Evolutionary conservation across 768 basidiomycete genomes (phyloP).

Genomic region (Boletus edulis): DNA sequence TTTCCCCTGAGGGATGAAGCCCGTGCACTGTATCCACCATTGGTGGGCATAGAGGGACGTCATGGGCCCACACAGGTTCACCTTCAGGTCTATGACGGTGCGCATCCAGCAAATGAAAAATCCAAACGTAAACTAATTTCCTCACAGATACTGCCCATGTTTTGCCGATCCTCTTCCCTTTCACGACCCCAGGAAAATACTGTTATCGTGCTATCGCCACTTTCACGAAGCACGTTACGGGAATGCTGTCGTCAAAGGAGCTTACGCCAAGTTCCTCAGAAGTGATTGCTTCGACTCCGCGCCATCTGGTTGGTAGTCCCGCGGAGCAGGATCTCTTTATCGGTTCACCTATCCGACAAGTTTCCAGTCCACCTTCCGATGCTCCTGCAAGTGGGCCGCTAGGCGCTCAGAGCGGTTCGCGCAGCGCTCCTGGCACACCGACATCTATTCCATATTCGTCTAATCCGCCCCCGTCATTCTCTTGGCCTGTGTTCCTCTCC

Average conservation of each 20-base stretch:
- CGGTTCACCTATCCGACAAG: not conserved
- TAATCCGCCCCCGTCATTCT: slow-evolving; percentile 3
- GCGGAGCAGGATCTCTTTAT: not conserved
- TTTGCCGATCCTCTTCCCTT: slow-evolving; percentile 70
- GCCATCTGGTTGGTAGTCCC: slow-evolving; percentile 1
- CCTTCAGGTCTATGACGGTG: slow-evolving; percentile 90
- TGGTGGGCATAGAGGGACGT: slow-evolving; percentile 53
- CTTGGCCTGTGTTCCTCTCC: slow-evolving; percentile 13
- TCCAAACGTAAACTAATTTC: slow-evolving; percentile 10
- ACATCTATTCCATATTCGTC: not conserved
- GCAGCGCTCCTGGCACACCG: not conserved
- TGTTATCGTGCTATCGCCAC: slow-evolving; percentile 76
- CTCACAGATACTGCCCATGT: slow-evolving; percentile 65
- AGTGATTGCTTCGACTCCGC: not conserved
- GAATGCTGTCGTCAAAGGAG: slow-evolving; percentile 30
- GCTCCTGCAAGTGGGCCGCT: not conserved
- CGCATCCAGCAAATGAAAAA: slow-evolving; percentile 17
- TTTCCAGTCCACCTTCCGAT: slow-evolving; percentile 2
- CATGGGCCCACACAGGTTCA: slow-evolving; percentile 77
- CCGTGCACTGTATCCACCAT: slow-evolving; percentile 52
- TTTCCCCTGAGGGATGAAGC: slow-evolving; percentile 51
- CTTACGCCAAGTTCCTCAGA: slow-evolving; percentile 11
- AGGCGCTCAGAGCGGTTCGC: not conserved
- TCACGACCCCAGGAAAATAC: slow-evolving; percentile 76
- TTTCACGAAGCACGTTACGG: slow-evolving; percentile 67